A percentile compares a stretch with the other conserved stretches of the same genome.
phyloP scores from a whole-genome alignment of 2,329 filamentous ascomycete genomes.

The Fusarium sp. region DNA sequence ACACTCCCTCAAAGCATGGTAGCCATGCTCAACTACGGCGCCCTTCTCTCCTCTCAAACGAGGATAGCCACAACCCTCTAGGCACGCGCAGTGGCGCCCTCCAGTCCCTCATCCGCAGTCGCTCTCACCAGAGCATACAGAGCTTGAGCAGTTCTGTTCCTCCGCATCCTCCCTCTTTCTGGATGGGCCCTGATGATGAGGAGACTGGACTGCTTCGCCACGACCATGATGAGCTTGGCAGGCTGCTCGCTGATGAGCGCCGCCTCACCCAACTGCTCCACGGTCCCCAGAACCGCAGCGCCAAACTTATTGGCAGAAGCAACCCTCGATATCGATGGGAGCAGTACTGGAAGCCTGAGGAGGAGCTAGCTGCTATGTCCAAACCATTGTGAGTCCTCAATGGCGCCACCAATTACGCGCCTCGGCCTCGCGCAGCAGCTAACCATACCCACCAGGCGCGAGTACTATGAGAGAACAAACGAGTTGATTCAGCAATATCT shows the following conservation, averaged over 20 bases:
- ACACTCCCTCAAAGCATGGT: constrained; percentile 42
- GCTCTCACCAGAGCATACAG: constrained; percentile 51
- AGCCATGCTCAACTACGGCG: constrained; percentile 42
- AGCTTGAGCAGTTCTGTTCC: constrained; percentile 46
- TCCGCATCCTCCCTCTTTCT: constrained; percentile 38
- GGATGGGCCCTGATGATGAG: constrained; percentile 49
- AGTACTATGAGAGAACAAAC: constrained; percentile 92
- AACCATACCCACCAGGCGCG: constrained; percentile 61
- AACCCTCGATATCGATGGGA: constrained; percentile 90
- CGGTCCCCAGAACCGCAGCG: constrained; percentile 81
- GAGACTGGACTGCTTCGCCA: constrained; percentile 45
- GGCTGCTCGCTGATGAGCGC: constrained; percentile 65
- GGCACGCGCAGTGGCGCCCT: constrained; percentile 54
- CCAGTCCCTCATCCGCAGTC: constrained; percentile 54
- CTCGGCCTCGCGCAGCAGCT: not conserved
- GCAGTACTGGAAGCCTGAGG: constrained; percentile 84
- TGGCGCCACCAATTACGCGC: not conserved
- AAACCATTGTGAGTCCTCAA: constrained; percentile 69
- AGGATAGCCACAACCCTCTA: constrained; percentile 51
- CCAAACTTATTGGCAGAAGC: constrained; percentile 87
- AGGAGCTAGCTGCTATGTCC: constrained; percentile 77
- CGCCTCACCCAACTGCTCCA: constrained; percentile 70
- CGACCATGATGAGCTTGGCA: constrained; percentile 59
- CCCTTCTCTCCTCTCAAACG: constrained; percentile 49
- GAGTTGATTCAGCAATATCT: constrained; percentile 90